phyloP scores from a whole-genome alignment of 1,284 basidiomycete species.

The Rhodotorula glutinis region DNA sequence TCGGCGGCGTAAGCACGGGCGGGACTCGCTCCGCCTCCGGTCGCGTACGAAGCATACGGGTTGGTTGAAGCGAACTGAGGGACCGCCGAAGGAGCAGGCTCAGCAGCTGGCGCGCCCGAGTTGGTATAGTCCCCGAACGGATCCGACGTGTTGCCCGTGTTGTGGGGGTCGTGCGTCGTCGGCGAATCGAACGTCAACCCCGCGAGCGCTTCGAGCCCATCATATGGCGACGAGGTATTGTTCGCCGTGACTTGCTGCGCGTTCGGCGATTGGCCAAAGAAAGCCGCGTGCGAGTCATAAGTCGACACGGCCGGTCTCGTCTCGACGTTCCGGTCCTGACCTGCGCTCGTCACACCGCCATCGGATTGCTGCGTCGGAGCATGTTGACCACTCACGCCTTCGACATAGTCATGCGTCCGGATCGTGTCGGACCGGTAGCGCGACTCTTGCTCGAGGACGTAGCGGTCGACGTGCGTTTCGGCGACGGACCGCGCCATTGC shows the following conservation, averaged over 20 bases:
- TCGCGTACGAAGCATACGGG: constrained; percentile 20
- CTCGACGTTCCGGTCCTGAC: not conserved
- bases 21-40: not conserved
- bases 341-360: not conserved
- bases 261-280: not conserved
- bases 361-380: not conserved
- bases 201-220: constrained; percentile 16
- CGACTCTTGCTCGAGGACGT: not conserved
- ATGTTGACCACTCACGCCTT: constrained; percentile 10
- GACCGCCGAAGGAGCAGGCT: not conserved
- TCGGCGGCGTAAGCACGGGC: not conserved
- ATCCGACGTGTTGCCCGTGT: not conserved
- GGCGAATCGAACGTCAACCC: constrained; percentile 2
- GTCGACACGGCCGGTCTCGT: constrained; percentile 1
- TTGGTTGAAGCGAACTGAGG: constrained; percentile 17
- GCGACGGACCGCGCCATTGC: constrained; percentile 29
- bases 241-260: not conserved
- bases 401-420: constrained; percentile 6
- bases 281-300: constrained; percentile 19
- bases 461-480: constrained; percentile 28
- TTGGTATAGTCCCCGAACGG: not conserved
- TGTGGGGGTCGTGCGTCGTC: not conserved
- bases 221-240: constrained; percentile 9
- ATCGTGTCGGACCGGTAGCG: not conserved
- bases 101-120: not conserved